These are phyloP conservation scores for Tephrocybe sp. DNA, from an alignment of 768 basidiomycete species.

Conservation along the genomic window DNA sequence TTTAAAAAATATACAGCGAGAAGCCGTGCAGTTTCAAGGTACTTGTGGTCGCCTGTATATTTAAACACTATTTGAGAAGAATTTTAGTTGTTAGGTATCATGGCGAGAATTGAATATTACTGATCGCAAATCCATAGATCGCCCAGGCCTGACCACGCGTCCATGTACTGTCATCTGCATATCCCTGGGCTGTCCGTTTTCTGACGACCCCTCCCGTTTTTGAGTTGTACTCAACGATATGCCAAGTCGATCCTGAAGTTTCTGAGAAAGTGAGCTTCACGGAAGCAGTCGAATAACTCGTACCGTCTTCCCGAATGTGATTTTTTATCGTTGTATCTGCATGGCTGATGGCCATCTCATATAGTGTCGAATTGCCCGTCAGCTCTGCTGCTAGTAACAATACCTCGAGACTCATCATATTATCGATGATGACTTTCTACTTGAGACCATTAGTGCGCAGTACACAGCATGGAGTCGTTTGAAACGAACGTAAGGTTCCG, in stretches of 20 bases:
- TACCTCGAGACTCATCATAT: constrained; percentile 78
- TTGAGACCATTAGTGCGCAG: background rate
- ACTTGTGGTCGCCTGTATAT: constrained; percentile 45
- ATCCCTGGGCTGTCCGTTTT: constrained; percentile 61
- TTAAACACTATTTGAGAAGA: constrained; percentile 54
- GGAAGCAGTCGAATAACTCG: constrained; percentile 12
- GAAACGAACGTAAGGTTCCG: constrained; percentile 47
- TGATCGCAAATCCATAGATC: constrained; percentile 66
- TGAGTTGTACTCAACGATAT: constrained; percentile 65
- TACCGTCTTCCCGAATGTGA: constrained; percentile 64
- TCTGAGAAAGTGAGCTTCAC: background rate
- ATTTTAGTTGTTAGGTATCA: too few relatives aligned
- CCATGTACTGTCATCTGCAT: constrained; percentile 66
- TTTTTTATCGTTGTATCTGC: constrained; percentile 66
- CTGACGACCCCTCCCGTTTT: constrained; percentile 59
- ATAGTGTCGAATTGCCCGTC: constrained; percentile 57
- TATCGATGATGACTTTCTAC: constrained; percentile 67
- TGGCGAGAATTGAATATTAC: too few relatives aligned
- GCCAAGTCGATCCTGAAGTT: constrained; percentile 47
- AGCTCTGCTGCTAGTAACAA: constrained; percentile 57
- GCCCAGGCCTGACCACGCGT: constrained; percentile 73
- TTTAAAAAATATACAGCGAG: constrained; percentile 59
- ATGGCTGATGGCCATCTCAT: constrained; percentile 59
- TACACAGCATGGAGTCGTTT: background rate
- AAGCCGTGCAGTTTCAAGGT: constrained; percentile 57